Conservation (phyloP, 1,139 yeast genomes). For the Pichia sp. region DNA sequence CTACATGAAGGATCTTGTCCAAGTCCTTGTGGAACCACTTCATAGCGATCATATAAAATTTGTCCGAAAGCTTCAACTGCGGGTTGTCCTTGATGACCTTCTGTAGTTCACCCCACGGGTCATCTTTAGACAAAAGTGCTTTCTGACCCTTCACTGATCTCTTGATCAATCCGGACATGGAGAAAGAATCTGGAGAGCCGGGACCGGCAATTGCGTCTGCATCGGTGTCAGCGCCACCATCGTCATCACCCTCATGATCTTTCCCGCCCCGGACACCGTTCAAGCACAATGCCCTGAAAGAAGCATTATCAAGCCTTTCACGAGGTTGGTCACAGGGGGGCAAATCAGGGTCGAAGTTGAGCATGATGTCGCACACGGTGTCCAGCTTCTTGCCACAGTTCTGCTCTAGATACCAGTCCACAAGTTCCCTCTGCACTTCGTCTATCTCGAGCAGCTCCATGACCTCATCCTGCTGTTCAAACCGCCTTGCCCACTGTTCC, state of each 20-base stretch:
- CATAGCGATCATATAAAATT: slow-evolving; percentile 39
- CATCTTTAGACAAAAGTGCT: neutral
- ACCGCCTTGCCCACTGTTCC: slow-evolving; percentile 1
- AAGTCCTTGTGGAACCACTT: slow-evolving; percentile 40
- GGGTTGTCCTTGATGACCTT: slow-evolving; percentile 24
- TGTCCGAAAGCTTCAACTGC: slow-evolving; percentile 31
- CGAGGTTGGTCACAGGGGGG: neutral
- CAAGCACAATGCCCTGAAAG: neutral
- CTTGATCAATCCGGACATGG: slow-evolving; percentile 10
- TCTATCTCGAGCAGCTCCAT: slow-evolving; percentile 17
- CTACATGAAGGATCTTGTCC: slow-evolving; percentile 18
- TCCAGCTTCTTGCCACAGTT: slow-evolving; percentile 28
- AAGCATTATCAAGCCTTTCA: slow-evolving; percentile 1
- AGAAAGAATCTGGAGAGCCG: too few species aligned
- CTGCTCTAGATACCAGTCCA: slow-evolving; percentile 17
- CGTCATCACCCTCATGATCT: neutral
- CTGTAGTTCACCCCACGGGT: slow-evolving; percentile 20
- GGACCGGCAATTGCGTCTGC: too few species aligned
- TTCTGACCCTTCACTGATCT: neutral
- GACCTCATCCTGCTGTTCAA: slow-evolving; percentile 17
- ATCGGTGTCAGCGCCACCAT: neutral
- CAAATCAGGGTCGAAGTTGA: slow-evolving; percentile 16
- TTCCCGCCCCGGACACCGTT: neutral
- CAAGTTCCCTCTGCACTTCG: slow-evolving; percentile 8
- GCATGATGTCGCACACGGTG: slow-evolving; percentile 35